Evolutionary conservation across 805 yeast genomes (phyloP).

Genomic region (Saccharomycopsis selenospora): DNA sequence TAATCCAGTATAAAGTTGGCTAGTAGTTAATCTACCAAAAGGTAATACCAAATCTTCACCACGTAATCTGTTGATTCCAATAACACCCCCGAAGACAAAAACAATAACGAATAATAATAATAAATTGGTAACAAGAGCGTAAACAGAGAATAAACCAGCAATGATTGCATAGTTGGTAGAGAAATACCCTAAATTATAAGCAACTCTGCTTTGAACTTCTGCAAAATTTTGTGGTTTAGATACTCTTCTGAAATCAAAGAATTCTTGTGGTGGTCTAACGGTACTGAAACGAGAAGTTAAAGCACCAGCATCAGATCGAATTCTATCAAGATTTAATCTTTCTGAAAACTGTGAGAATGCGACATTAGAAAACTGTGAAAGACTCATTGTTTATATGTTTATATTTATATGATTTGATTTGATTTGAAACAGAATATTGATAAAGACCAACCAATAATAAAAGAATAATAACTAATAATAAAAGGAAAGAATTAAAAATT

Average conservation of each 20-base stretch:
- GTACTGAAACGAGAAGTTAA: conserved; percentile 61
- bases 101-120: conserved; percentile 76
- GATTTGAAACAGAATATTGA: not conserved
- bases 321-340: conserved; percentile 41
- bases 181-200: conserved; percentile 80
- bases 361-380: conserved; percentile 24
- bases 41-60: conserved; percentile 82
- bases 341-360: conserved; percentile 38
- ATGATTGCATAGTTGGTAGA: conserved; percentile 79
- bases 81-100: conserved; percentile 66
- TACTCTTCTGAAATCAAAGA: conserved; percentile 81
- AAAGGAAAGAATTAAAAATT: not conserved
- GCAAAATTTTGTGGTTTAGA: conserved; percentile 87
- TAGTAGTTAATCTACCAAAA: conserved; percentile 61
- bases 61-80: conserved; percentile 67
- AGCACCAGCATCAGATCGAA: conserved; percentile 41
- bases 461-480: no score
- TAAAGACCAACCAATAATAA: not conserved
- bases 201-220: conserved; percentile 82
- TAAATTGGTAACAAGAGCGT: conserved; percentile 81
- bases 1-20: conserved; percentile 79
- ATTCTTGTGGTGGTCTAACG: conserved; percentile 85
- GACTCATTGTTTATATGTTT: conserved; percentile 7
- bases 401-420: not conserved
- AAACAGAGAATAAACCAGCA: conserved; percentile 64